phyloP scores from a whole-genome alignment of 225 moss, liverwort and hornwort genomes.

The Marchantia polymorpha region DNA sequence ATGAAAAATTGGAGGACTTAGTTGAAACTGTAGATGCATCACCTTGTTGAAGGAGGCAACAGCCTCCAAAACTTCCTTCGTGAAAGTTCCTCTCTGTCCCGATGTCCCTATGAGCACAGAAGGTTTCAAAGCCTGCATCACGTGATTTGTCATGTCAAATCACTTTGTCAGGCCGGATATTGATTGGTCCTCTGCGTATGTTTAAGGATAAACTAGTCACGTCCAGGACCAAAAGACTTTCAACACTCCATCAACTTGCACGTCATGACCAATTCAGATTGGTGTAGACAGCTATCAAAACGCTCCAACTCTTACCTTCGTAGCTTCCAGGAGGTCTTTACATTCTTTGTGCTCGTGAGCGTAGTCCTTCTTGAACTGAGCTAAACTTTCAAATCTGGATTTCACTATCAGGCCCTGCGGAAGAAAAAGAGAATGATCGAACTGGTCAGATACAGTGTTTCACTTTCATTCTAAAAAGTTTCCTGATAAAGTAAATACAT shows the following conservation, averaged over 20 bases:
- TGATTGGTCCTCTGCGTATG: too few relatives aligned
- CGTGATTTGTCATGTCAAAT: background rate
- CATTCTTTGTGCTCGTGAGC: slow-evolving; percentile 53
- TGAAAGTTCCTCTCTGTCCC: slow-evolving; percentile 59
- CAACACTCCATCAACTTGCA: background rate
- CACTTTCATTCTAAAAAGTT: too few relatives aligned
- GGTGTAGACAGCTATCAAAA: background rate
- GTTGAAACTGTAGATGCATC: background rate
- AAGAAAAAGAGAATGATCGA: background rate
- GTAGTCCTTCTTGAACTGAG: slow-evolving; percentile 59
- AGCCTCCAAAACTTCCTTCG: slow-evolving; percentile 60
- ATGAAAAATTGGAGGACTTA: background rate
- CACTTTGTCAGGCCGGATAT: background rate
- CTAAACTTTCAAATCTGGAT: slow-evolving; percentile 54
- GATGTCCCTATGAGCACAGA: slow-evolving; percentile 67
- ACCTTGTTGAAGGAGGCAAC: slow-evolving; percentile 63
- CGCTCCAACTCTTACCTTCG: slow-evolving; percentile 45
- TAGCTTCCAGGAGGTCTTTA: slow-evolving; percentile 38
- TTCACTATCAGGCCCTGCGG: slow-evolving; percentile 67
- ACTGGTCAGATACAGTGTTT: too few relatives aligned
- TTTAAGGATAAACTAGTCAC: too few relatives aligned
- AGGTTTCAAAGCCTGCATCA: slow-evolving; percentile 48
- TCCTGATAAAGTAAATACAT: too few relatives aligned
- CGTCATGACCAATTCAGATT: background rate
- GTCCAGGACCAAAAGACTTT: too few relatives aligned